Conservation (phyloP, 768 basidiomycete genomes). For the Calocybe indica region DNA sequence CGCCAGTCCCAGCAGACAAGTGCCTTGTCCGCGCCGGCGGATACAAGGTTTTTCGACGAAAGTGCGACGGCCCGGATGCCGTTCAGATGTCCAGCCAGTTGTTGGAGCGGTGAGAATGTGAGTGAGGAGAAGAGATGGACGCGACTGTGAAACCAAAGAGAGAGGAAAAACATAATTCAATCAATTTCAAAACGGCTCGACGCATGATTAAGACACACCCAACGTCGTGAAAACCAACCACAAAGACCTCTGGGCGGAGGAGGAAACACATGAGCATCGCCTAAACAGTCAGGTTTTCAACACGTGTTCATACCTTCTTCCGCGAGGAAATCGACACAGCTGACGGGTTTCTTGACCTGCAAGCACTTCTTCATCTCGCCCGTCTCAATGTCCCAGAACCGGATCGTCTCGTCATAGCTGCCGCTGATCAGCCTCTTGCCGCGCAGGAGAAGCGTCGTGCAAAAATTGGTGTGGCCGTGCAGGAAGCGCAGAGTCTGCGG, state of each 20-base stretch:
- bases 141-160: constrained; percentile 38
- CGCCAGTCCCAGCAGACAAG: constrained; percentile 91
- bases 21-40: constrained; percentile 71
- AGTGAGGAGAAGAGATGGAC: constrained; percentile 86
- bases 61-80: constrained; percentile 88
- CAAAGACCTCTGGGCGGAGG: constrained; percentile 64
- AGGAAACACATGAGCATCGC: neutral
- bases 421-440: constrained; percentile 84
- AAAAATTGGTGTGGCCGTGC: constrained; percentile 82
- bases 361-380: constrained; percentile 67
- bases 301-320: constrained; percentile 54
- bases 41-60: constrained; percentile 79
- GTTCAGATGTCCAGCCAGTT: constrained; percentile 80
- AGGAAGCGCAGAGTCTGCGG: constrained; percentile 77
- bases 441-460: constrained; percentile 72
- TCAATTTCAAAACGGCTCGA: neutral
- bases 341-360: constrained; percentile 84
- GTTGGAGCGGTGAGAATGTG: constrained; percentile 79
- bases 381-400: constrained; percentile 81
- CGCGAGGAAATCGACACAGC: constrained; percentile 81
- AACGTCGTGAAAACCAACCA: constrained; percentile 89
- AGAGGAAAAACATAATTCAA: too few species aligned
- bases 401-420: constrained; percentile 87
- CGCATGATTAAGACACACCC: constrained; percentile 43
- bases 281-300: neutral